Base-by-base conservation (phyloP, 768 basidiomycete species). In the Leccinum subtestaceum region DNA sequence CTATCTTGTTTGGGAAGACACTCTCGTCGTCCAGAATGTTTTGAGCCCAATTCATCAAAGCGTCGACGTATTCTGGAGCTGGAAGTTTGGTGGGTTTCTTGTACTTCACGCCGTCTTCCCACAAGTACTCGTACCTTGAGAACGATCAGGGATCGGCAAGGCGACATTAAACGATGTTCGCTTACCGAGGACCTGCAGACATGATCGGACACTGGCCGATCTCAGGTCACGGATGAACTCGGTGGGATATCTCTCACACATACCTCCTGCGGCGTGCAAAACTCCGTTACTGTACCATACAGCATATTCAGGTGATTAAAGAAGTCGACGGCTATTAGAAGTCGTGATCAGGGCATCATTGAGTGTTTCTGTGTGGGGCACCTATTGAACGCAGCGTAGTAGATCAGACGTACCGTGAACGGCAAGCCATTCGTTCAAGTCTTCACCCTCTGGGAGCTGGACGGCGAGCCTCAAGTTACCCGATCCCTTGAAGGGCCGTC, bases 221-320 rank as follows among this genome's bases (percentile, higher is more conserved):
- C 25, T 31, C 62, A 38, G 62, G 32, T 57, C 53, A 46, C 48
- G 55, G 53, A 55, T 29, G 50, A 13, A 54, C 60, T 54, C 50
- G 38, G 49, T 34, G 25, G 40, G 48, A 49, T 29, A 47, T 47
- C 53, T 47, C 53, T 4, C 17, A 27, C 34, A 71, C 81, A 65
- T 68, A 91, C 95, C 83, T 97, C 94, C 70, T 95, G 86, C 10
- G 88, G 83, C 17, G 92, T 98, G 74, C 97, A 99, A 70, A 98
- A 98, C 76, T 99, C 97, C 2, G 97, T 97, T 23, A 99, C 87
- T 10, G 95, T 97, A 11, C 96, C 97, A 68, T 98, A 99, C 19
- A 99, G 79, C 97, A 99, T 99, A 73, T 99, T 99, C 63, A 99
- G 76, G 71, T 99, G 97, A 71, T 98, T 99, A 82, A 98, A 99